Percentiles rank a stretch among this genome's conserved stretches.
phyloP scores from a whole-genome alignment of 73 alveolate species.

The Effrenium voratum region DNA sequence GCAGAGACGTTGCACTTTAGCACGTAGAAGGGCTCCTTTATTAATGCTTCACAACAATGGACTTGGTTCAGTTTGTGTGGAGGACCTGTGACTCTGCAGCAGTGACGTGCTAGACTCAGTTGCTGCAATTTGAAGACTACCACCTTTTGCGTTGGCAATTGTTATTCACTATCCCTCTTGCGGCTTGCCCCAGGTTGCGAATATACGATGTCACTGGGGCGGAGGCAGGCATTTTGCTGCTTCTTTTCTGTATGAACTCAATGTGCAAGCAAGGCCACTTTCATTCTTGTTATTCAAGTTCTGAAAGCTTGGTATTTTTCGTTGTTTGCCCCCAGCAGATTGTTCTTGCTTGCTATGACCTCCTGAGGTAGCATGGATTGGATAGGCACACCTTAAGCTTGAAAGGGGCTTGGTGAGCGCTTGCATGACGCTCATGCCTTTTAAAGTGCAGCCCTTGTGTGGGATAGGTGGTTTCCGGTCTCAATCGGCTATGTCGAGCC shows the following conservation, averaged over 20 bases:
- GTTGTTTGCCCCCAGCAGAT: not conserved
- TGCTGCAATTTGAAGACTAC: not conserved
- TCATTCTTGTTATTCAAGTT: not conserved
- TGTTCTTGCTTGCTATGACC: not conserved
- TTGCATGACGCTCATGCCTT: not conserved
- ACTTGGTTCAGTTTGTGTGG: not conserved
- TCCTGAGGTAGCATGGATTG: not conserved
- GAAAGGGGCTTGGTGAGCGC: not conserved
- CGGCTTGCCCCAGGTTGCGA: not conserved
- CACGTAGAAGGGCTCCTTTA: not conserved
- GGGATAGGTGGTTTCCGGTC: conserved; percentile 84
- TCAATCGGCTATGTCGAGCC: conserved; percentile 74
- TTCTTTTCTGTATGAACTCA: too few relatives aligned
- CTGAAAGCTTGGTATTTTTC: not conserved
- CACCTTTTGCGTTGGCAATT: not conserved
- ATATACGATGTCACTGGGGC: conserved; percentile 85
- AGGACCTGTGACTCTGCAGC: too few relatives aligned
- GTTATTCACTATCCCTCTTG: not conserved
- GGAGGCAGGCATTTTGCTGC: not conserved
- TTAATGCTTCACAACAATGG: not conserved
- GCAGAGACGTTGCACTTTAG: not conserved
- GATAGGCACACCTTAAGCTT: not conserved
- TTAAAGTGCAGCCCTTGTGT: too few relatives aligned
- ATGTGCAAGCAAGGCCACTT: not conserved
- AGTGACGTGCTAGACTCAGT: not conserved